These are phyloP conservation scores for Alternaria arbusti DNA, from an alignment of 2,329 filamentous ascomycete species.

Conservation along the genomic window DNA sequence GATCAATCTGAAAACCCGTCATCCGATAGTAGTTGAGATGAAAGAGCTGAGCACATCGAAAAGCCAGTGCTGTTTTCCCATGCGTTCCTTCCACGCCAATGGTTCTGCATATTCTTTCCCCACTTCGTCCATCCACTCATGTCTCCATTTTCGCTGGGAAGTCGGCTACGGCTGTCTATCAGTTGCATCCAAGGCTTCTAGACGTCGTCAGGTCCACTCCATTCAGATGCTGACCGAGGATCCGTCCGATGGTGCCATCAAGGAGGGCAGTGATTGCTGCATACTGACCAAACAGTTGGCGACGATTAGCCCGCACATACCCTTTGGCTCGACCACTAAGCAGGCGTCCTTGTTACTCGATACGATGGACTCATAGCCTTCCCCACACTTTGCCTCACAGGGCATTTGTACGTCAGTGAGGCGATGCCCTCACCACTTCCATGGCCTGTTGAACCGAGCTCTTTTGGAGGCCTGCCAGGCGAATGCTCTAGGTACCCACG, in stretches of 20 bases:
- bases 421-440: not conserved
- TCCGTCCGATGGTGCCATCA: conserved; percentile 22
- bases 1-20: not conserved
- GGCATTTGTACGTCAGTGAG: conserved; percentile 9
- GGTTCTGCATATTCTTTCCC: conserved; percentile 11
- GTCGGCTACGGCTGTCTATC: not conserved
- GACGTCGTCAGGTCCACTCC: conserved; percentile 1
- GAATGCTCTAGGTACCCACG: not conserved
- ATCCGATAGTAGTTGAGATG: not conserved
- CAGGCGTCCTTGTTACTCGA: conserved; percentile 23
- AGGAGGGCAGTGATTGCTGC: conserved; percentile 22
- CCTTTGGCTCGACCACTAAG: conserved; percentile 12
- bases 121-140: conserved; percentile 4
- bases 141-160: conserved; percentile 7
- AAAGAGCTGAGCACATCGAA: not conserved
- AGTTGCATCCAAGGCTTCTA: conserved; percentile 3
- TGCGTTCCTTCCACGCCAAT: conserved; percentile 11
- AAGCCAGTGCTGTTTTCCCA: conserved; percentile 11
- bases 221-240: conserved; percentile 5
- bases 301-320: conserved; percentile 28
- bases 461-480: not conserved
- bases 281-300: conserved; percentile 24
- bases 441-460: not conserved
- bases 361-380: conserved; percentile 16
- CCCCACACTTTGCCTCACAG: conserved; percentile 13